A percentile compares a stretch with the other conserved stretches of the same genome.
phyloP scores from a whole-genome alignment of 805 yeast genomes.

The Yarrowia sp. region DNA sequence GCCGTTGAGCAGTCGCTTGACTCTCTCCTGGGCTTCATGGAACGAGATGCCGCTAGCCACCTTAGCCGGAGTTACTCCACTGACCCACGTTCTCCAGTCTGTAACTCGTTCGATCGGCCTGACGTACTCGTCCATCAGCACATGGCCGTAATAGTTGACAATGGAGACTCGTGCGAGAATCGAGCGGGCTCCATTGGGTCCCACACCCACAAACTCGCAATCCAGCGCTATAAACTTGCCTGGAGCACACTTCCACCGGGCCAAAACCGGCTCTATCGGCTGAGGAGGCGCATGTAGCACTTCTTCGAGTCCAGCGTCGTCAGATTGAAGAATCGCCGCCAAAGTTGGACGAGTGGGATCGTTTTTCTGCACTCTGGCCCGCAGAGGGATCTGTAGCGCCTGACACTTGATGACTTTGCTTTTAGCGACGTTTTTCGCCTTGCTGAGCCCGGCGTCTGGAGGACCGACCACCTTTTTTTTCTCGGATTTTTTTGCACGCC shows the following conservation, averaged over 20 bases:
- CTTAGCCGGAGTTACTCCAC: slow-evolving; percentile 78
- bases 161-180: slow-evolving; percentile 87
- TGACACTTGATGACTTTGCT: slow-evolving; percentile 30
- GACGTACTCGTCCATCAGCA: slow-evolving; percentile 75
- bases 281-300: slow-evolving; percentile 14
- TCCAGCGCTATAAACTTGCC: slow-evolving; percentile 86
- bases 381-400: slow-evolving; percentile 26
- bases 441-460: slow-evolving; percentile 3
- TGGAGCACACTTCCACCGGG: slow-evolving; percentile 49
- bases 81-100: slow-evolving; percentile 92
- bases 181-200: slow-evolving; percentile 68
- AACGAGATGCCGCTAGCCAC: slow-evolving; percentile 73
- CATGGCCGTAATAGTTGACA: slow-evolving; percentile 81
- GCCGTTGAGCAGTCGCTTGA: slow-evolving; percentile 60
- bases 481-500: slow-evolving; percentile 22
- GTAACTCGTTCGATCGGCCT: slow-evolving; percentile 76
- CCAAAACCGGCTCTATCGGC: slow-evolving; percentile 15
- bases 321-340: slow-evolving; percentile 15
- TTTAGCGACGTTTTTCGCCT: slow-evolving; percentile 10
- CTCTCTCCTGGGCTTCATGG: slow-evolving; percentile 67
- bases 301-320: slow-evolving; percentile 13
- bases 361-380: slow-evolving; percentile 13
- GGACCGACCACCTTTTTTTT: slow-evolving; percentile 5
- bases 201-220: slow-evolving; percentile 94
- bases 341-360: slow-evolving; percentile 24